A percentile compares a stretch with the other conserved stretches of the same genome.
Conservation (phyloP, 305 asterid species). For the Plantago coronopus region DNA sequence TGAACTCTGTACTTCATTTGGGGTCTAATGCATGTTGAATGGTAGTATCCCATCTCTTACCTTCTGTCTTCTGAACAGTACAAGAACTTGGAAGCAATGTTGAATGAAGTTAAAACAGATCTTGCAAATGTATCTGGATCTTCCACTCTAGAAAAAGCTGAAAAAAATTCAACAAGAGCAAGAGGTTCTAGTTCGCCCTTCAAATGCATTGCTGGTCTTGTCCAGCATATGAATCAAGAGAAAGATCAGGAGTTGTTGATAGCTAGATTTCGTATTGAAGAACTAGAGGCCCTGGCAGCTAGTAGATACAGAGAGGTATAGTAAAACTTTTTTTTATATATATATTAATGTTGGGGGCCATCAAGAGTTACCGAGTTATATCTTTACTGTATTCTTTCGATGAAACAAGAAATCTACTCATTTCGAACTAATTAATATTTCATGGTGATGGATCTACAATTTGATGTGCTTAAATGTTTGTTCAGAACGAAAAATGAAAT, state of each 20-base stretch:
- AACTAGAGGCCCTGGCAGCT: slow-evolving; percentile 64
- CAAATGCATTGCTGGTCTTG: slow-evolving; percentile 78
- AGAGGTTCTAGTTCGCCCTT: slow-evolving; percentile 92
- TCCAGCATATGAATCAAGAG: slow-evolving; percentile 85
- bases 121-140: slow-evolving; percentile 41
- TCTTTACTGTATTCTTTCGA: too few species aligned
- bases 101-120: slow-evolving; percentile 56
- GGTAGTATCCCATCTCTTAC: slow-evolving; percentile 18
- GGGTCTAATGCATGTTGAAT: slow-evolving; percentile 18
- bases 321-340: slow-evolving; percentile 23
- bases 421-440: too few species aligned
- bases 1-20: slow-evolving; percentile 10
- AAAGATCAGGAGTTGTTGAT: slow-evolving; percentile 70
- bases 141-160: slow-evolving; percentile 43
- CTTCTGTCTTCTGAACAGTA: slow-evolving; percentile 52
- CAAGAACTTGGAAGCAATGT: slow-evolving; percentile 76
- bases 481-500: slow-evolving; percentile 17
- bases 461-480: slow-evolving; percentile 14
- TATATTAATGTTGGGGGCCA: not conserved
- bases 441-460: too few species aligned
- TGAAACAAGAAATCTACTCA: not conserved
- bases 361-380: slow-evolving; percentile 6
- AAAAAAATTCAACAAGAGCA: slow-evolving; percentile 51
- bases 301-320: slow-evolving; percentile 66
- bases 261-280: slow-evolving; percentile 63